Evolutionary conservation across 2,329 filamentous ascomycete genomes (phyloP), one percentile per base, ranked within the genome.

Genomic region (Colletotrichum sp.): DNA sequence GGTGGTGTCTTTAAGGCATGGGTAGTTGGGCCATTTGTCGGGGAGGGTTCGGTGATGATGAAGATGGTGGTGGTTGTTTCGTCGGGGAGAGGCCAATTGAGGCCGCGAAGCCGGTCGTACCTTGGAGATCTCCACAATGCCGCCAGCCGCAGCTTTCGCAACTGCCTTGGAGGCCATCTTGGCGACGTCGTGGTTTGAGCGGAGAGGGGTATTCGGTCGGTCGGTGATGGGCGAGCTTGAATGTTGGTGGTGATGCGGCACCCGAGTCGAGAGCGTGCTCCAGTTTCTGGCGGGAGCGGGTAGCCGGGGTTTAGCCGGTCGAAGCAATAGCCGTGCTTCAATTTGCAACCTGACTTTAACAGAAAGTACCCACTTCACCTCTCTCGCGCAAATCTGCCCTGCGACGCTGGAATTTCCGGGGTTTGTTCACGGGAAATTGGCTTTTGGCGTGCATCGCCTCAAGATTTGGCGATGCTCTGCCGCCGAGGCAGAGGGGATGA

Each of bases 141-240:
- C 87, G 78, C 88, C 88, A 73, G 87, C 74, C 22, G 65, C 88
- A 80, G 88, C 88, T 83, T 92, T 92, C 72, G 88, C 88, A 82
- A 86, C 89, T 82, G 87, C 90, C 86, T 92, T 92, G 80, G 90
- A 90, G 81, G 90, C 91, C 92, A 93, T 93, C 78, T 81, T 88
- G 85, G 82, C 84, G 81, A 76, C 64, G 70, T 74, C 65, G 64
- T 64, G 61, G 77, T 66, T 72, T 69, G 78, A 72, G 62, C 59
- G 55, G 74, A 34, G 78, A 77, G 70, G 75, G 59, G 32, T n/a
- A 25, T 70, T 57, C 39, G 52, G 55, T 75, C 63, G 72, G 66
- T 76, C 25, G 71, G 49, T 70, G 69, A 65, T 66, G 61, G 64
- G 32, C 69, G 36, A 70, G 65, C 66, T 66, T 75, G 75, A 25